Percentiles rank a stretch among this genome's conserved stretches.
Conservation (phyloP, 2,329 filamentous ascomycete genomes). For the Chaetomiaceae sp. region DNA sequence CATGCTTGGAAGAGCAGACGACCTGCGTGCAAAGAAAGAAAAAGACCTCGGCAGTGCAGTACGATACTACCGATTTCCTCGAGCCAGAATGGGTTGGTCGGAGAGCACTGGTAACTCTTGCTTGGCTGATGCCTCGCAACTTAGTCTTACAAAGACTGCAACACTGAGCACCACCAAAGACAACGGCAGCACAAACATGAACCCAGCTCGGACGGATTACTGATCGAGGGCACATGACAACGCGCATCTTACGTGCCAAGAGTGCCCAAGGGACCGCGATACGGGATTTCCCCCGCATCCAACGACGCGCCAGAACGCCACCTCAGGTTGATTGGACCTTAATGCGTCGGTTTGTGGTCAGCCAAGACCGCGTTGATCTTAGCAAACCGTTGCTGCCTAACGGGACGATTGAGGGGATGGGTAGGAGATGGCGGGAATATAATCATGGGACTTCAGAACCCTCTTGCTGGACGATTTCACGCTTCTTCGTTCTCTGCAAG, state of each 20-base stretch:
- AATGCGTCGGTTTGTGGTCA: neutral
- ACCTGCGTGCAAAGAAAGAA: too few species aligned
- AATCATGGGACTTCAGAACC: neutral
- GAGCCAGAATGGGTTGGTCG: too few species aligned
- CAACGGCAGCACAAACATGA: too few species aligned
- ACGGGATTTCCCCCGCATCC: neutral
- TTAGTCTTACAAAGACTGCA: too few species aligned
- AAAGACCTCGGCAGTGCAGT: too few species aligned
- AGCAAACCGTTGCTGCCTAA: neutral
- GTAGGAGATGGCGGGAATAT: neutral
- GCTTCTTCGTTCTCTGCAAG: neutral
- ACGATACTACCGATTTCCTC: too few species aligned
- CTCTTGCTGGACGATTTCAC: neutral
- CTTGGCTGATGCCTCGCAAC: too few species aligned
- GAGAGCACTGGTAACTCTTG: too few species aligned
- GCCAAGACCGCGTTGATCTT: neutral
- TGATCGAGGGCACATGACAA: slow-evolving; percentile 12
- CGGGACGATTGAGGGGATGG: neutral
- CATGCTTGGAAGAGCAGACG: too few species aligned
- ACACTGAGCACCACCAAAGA: too few species aligned
- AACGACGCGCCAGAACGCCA: slow-evolving; percentile 1
- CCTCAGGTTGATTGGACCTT: neutral
- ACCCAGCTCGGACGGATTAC: neutral
- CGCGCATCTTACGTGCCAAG: slow-evolving; percentile 11
- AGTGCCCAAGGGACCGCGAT: neutral